A percentile compares a stretch with the other conserved stretches of the same genome.
Conservation (phyloP, 2,329 filamentous ascomycete species). For the Claviceps lovelessii region DNA sequence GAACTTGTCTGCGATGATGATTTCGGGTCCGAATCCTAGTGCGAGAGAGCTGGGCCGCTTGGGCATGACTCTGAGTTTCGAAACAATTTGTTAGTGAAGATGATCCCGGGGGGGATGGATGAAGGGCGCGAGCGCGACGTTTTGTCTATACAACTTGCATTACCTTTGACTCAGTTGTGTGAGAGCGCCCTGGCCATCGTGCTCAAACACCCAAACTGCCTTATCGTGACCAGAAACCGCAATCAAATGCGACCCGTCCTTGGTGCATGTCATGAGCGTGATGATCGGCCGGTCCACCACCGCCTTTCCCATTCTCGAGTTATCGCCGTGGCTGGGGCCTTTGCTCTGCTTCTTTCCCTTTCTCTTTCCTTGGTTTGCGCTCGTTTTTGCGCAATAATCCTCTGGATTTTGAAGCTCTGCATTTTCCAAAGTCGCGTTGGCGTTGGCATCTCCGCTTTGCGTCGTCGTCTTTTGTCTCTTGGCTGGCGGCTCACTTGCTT, state of each 20-base stretch:
- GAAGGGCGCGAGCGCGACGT: not conserved
- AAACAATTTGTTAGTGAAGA: not conserved
- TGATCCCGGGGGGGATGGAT: not conserved
- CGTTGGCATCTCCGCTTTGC: constrained; percentile 11
- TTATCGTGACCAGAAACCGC: constrained; percentile 87
- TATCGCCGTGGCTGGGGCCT: constrained; percentile 9
- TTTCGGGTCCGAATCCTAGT: constrained; percentile 55
- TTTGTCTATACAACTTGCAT: not conserved
- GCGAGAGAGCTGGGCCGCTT: constrained; percentile 72
- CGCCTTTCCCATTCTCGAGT: constrained; percentile 14
- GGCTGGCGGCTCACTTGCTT: constrained; percentile 18
- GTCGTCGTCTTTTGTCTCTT: constrained; percentile 21
- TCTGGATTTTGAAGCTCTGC: constrained; percentile 5
- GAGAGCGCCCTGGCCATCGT: constrained; percentile 47
- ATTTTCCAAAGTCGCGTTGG: not conserved
- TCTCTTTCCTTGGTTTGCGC: constrained; percentile 10
- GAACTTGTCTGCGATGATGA: constrained; percentile 86
- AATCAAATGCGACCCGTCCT: constrained; percentile 53
- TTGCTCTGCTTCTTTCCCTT: constrained; percentile 18
- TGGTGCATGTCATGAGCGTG: constrained; percentile 50
- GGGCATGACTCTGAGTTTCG: constrained; percentile 53
- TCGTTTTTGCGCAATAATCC: constrained; percentile 7
- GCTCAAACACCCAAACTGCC: constrained; percentile 65
- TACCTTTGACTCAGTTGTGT: constrained; percentile 60
- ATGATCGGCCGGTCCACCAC: constrained; percentile 48